Conservation (phyloP, 2,329 filamentous ascomycete species). For the Penicillium sp. region DNA sequence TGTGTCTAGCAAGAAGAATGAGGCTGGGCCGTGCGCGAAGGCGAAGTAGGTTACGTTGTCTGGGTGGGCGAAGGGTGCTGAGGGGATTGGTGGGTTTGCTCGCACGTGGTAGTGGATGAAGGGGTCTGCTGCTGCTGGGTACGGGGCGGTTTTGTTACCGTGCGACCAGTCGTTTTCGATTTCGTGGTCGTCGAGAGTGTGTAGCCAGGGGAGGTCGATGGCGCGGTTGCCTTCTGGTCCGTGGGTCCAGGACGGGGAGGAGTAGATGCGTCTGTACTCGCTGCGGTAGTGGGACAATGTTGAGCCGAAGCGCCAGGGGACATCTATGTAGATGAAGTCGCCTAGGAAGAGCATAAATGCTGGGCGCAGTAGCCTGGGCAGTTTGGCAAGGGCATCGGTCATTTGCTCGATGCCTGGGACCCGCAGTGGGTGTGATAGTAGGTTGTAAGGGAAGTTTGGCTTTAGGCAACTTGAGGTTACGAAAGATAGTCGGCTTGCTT, state of each 20-base stretch:
- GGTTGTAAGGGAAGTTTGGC: slow-evolving; percentile 83
- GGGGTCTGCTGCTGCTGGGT: slow-evolving; percentile 74
- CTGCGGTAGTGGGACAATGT: slow-evolving; percentile 74
- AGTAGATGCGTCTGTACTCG: slow-evolving; percentile 94
- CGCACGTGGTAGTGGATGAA: slow-evolving; percentile 83
- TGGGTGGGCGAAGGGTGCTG: slow-evolving; percentile 50
- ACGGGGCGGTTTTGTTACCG: slow-evolving; percentile 75
- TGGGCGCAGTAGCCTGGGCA: slow-evolving; percentile 56
- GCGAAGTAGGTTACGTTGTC: slow-evolving; percentile 76
- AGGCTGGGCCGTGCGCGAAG: slow-evolving; percentile 84
- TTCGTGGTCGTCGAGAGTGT: slow-evolving; percentile 95
- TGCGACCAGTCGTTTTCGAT: slow-evolving; percentile 88
- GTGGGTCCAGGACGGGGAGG: slow-evolving; percentile 78
- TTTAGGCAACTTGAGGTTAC: slow-evolving; percentile 91
- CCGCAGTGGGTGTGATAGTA: slow-evolving; percentile 75
- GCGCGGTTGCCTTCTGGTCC: slow-evolving; percentile 63
- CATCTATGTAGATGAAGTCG: slow-evolving; percentile 62
- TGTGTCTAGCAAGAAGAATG: slow-evolving; percentile 94
- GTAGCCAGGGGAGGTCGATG: slow-evolving; percentile 80
- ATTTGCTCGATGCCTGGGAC: slow-evolving; percentile 79
- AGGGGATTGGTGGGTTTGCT: slow-evolving; percentile 70
- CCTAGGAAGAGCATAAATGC: slow-evolving; percentile 61
- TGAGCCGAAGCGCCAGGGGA: slow-evolving; percentile 74
- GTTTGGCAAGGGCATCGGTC: slow-evolving; percentile 65
- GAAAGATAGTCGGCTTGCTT: slow-evolving; percentile 77